Evolutionary conservation across 306 rosid genomes (phyloP), one percentile per base, ranked within the genome.

Genomic region (Luffa aegyptiaca): DNA sequence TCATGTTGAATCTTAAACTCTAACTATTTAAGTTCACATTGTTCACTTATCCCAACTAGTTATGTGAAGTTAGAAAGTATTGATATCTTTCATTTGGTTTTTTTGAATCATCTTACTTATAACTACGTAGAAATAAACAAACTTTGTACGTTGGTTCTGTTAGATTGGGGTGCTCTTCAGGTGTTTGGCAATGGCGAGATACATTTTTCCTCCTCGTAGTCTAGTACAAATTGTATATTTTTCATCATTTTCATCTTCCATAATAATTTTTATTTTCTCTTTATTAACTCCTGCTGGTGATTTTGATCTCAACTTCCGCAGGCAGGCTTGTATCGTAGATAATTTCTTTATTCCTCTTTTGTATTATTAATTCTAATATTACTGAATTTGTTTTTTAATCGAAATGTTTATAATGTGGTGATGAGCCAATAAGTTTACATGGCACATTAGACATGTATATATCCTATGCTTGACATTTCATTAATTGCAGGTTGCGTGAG

Each of bases 401-500:
- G 11, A 71, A 71, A 71, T 71, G 37, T 46, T 20, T 26, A 45
- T 46, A 21, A 21, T 48, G n/a, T 46, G 7, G 46, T 3, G 44
- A 73, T 10, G 8, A 17, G 77, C 44, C 45, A 35, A 8, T 10
- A 49, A 33, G 20, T 14, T 49, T 73, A 6, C 42, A 12, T 14
- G 39, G 20, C 44, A 31, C 3, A 0, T 18, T 6, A 44, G 10
- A 66, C 2, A 13, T 10, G 21, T 11, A 33, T 14, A 5, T 52
- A 8, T 35, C 35, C 49, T 51, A 35, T 8, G 8, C 36, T 75
- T 75, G 79, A 75, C 79, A 75, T 75, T 52, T 53, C 64, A 35
- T 52, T 36, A 9, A 41, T 52, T 53, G 10, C 71, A 92, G 97
- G 88, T 83, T 93, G 90, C 91, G 88, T 57, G 97, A 93, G 84